These are phyloP conservation scores for Vitis rotundifolia DNA, from an alignment of 164 flowering plant species.

Conservation along the genomic window DNA sequence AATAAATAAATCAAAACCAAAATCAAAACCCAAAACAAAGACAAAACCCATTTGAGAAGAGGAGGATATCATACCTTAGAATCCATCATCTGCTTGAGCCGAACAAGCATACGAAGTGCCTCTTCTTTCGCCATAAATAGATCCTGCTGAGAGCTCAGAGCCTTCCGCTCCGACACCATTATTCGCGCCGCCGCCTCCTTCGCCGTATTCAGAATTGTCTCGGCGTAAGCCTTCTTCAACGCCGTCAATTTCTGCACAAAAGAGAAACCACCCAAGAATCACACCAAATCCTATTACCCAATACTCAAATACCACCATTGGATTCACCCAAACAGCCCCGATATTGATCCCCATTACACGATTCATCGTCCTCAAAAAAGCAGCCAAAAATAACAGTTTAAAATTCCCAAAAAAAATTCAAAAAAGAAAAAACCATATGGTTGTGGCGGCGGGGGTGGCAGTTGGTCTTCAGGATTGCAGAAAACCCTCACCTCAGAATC, in stretches of 20 bases:
- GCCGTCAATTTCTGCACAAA: constrained; percentile 60
- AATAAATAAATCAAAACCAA: constrained; percentile 1
- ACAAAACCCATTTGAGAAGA: neutral
- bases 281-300: neutral
- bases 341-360: neutral
- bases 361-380: neutral
- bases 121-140: constrained; percentile 60
- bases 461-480: neutral
- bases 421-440: neutral
- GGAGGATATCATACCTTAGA: constrained; percentile 46
- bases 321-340: neutral
- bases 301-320: neutral
- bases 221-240: constrained; percentile 85
- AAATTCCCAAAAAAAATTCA: neutral
- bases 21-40: neutral
- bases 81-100: constrained; percentile 73
- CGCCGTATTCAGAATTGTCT: constrained; percentile 72
- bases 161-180: constrained; percentile 69
- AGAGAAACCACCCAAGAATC: constrained; percentile 9
- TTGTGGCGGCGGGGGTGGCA: too few relatives aligned
- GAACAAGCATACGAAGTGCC: constrained; percentile 58
- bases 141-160: constrained; percentile 53
- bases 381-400: neutral
- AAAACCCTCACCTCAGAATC: constrained; percentile 43
- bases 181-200: constrained; percentile 86